A percentile compares a stretch with the other conserved stretches of the same genome.
Conservation (phyloP, 805 yeast species). For the Saccharomycopsis fermentans region DNA sequence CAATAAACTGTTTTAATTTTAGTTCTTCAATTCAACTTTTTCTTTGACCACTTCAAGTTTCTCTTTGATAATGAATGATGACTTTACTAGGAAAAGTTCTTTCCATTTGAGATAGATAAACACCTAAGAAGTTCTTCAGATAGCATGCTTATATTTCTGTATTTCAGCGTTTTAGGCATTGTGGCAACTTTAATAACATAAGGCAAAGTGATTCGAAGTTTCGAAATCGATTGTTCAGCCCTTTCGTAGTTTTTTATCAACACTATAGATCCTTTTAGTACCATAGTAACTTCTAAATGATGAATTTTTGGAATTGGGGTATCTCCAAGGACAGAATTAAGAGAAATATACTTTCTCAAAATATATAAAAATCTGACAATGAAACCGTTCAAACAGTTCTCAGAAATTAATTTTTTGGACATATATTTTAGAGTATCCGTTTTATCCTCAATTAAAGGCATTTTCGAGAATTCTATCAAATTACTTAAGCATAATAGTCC, state of each 20-base stretch:
- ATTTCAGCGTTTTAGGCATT: background rate
- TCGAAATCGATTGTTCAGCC: background rate
- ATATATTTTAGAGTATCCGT: slow-evolving; percentile 4
- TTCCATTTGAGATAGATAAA: background rate
- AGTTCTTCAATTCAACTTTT: background rate
- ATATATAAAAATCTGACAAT: slow-evolving; percentile 49
- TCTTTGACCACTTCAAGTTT: no score
- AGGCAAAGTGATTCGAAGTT: background rate
- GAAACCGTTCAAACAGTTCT: slow-evolving; percentile 36
- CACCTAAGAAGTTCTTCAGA: background rate
- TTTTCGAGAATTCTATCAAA: slow-evolving; percentile 33
- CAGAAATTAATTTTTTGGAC: slow-evolving; percentile 21
- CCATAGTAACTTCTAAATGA: slow-evolving; percentile 44
- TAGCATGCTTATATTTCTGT: background rate
- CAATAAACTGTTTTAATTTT: background rate
- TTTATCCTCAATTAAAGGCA: slow-evolving; percentile 9
- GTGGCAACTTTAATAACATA: background rate
- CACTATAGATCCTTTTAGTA: slow-evolving; percentile 32
- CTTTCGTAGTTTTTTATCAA: background rate
- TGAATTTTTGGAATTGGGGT: slow-evolving; percentile 63
- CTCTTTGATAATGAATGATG: no score
- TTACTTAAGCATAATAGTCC: slow-evolving; percentile 49
- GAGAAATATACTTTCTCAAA: slow-evolving; percentile 54
- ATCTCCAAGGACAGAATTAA: slow-evolving; percentile 44
- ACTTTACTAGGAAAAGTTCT: background rate